Evolutionary conservation across 305 asterid species (phyloP).

Genomic region (Fraxinus platypoda): DNA sequence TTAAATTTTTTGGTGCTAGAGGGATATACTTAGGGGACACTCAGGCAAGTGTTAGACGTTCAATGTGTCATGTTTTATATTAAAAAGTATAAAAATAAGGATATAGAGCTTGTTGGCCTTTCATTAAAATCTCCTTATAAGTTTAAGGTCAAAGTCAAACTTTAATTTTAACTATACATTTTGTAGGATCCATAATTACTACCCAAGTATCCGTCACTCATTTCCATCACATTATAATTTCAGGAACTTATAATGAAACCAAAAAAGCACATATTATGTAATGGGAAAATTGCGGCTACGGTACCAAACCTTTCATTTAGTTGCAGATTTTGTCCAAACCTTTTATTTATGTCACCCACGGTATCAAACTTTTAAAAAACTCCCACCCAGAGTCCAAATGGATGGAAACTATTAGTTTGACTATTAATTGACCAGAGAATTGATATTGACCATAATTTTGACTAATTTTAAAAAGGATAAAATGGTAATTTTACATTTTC

Average conservation of each 20-base stretch:
- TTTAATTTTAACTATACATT: background rate
- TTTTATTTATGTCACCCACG: too few species aligned
- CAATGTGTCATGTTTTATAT: background rate
- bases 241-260: background rate
- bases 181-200: background rate
- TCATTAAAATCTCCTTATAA: background rate
- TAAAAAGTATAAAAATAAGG: background rate
- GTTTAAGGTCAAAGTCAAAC: background rate
- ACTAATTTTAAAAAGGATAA: too few species aligned
- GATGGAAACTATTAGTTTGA: too few species aligned
- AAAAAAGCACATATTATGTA: background rate
- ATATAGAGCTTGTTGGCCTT: background rate
- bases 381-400: too few species aligned
- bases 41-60: background rate
- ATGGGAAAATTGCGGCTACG: too few species aligned
- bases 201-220: background rate
- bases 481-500: too few species aligned
- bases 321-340: too few species aligned
- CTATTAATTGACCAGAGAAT: too few species aligned
- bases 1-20: background rate
- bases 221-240: background rate
- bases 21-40: background rate
- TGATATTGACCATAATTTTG: too few species aligned
- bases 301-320: too few species aligned
- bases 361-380: too few species aligned